Conservation (phyloP, 306 rosid genomes). For the Citrullus colocynthis region DNA sequence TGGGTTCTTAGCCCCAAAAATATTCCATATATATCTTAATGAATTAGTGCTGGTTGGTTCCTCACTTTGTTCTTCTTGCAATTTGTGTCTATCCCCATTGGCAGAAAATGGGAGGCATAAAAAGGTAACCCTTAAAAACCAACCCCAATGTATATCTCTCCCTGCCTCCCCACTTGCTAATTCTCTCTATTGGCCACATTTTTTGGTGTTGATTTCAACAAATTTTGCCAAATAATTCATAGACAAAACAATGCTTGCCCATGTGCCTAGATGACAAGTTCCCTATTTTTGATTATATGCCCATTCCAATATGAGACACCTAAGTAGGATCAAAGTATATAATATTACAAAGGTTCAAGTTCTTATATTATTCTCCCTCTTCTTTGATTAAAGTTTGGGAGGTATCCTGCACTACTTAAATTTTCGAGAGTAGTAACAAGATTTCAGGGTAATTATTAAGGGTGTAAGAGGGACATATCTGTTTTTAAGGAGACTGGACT, state of each 20-base stretch:
- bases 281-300: neutral
- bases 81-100: neutral
- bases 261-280: neutral
- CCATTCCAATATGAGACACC: neutral
- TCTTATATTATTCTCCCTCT: neutral
- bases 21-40: neutral
- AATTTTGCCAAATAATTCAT: neutral
- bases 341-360: neutral
- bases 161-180: neutral
- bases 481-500: too few species aligned
- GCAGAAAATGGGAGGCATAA: neutral
- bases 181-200: neutral
- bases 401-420: neutral
- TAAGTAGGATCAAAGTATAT: neutral
- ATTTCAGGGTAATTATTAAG: neutral
- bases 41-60: neutral
- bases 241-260: neutral
- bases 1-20: neutral
- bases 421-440: neutral
- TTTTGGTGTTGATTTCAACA: neutral
- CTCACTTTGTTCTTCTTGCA: neutral
- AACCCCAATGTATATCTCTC: neutral
- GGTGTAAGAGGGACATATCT: too few species aligned
- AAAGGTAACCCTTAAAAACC: neutral
- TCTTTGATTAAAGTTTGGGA: neutral